phyloP scores from a whole-genome alignment of 2,329 filamentous ascomycete genomes.

The Ustulina deusta region DNA sequence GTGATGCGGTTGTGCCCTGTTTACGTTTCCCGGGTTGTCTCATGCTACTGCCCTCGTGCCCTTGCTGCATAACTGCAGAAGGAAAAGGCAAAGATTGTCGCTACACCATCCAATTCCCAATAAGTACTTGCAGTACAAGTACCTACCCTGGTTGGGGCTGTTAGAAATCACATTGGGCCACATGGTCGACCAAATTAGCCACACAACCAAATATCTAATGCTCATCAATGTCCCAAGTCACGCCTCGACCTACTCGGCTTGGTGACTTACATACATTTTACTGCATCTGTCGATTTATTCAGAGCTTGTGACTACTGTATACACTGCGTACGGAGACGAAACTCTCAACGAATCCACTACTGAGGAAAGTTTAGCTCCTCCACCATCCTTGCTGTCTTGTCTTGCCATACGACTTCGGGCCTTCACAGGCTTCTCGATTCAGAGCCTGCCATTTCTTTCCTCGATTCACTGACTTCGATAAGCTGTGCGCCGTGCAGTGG shows the following conservation, averaged over 20 bases:
- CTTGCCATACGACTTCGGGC: conserved; percentile 15
- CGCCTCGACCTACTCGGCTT: conserved; percentile 39
- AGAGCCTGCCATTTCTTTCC: conserved; percentile 24
- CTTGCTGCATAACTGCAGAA: conserved; percentile 48
- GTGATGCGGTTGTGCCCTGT: conserved; percentile 50
- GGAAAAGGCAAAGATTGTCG: conserved; percentile 52
- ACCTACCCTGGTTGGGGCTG: conserved; percentile 49
- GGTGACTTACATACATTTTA: conserved; percentile 30
- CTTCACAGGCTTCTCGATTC: conserved; percentile 38
- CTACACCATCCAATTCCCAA: conserved; percentile 48
- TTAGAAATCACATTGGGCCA: conserved; percentile 49
- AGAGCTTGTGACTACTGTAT: conserved; percentile 30
- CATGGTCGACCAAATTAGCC: conserved; percentile 51
- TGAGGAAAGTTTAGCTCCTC: conserved; percentile 30
- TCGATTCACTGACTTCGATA: background rate
- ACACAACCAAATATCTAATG: conserved; percentile 50
- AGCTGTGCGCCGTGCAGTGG: conserved; percentile 33
- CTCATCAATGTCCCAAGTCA: conserved; percentile 46
- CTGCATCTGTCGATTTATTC: conserved; percentile 26
- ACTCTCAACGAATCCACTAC: conserved; percentile 24
- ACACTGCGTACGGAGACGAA: conserved; percentile 24
- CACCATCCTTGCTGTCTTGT: conserved; percentile 18
- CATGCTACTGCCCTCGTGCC: conserved; percentile 49
- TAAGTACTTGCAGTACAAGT: conserved; percentile 39
- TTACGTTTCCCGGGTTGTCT: conserved; percentile 49